Evolutionary conservation across 2,329 filamentous ascomycete genomes (phyloP), one percentile per base, ranked within the genome.

Genomic region (Gaeumannomyces tritici): DNA sequence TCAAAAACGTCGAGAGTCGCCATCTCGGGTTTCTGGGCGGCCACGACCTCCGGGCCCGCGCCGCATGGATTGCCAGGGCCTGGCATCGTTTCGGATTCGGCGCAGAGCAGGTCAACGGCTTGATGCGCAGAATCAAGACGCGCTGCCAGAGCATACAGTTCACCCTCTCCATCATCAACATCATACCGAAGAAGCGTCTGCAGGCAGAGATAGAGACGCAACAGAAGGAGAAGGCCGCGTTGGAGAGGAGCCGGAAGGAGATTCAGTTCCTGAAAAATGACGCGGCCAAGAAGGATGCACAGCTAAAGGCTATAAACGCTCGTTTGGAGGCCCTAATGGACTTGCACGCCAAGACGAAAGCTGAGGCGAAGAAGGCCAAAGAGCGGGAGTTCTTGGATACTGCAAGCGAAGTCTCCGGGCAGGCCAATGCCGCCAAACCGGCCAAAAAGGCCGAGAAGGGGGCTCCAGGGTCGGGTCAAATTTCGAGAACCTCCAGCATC

Each of bases 271-370:
- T 60, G 59, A 54, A 51, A 28, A 54, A 13, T 8, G 58, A 60
- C 29, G 58, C 58, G 11, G 33, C 27, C 33, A 51, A 60, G 58
- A 60, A 60, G 35, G 28, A 60, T 27, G 58, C 58, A n/a, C 35
- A 42, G 26, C 35, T 51, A 15, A n/a, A 54, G 59, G 35, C 35
- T 51, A 54, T 54, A n/a, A n/a, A 42, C 3, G n/a, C 24, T 18
- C 26, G 51, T 6, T 28, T 60, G 42, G 51, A 51, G 4, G 28
- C 47, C 6, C 42, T 51, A 27, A n/a, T 29, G 27, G 51, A 60
- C 21, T n/a, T 21, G 42, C 35, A 31, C 42, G 59, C 26, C 8
- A 24, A 54, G 26, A 51, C 29, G 27, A 42, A 28, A 5, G 59
- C 27, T 27, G 35, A 60, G 35, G 59, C 35, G 11, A 54, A 55